Percentiles rank a stretch among this genome's conserved stretches.
Conservation (phyloP, 805 yeast species). For the Spathaspora sp. region DNA sequence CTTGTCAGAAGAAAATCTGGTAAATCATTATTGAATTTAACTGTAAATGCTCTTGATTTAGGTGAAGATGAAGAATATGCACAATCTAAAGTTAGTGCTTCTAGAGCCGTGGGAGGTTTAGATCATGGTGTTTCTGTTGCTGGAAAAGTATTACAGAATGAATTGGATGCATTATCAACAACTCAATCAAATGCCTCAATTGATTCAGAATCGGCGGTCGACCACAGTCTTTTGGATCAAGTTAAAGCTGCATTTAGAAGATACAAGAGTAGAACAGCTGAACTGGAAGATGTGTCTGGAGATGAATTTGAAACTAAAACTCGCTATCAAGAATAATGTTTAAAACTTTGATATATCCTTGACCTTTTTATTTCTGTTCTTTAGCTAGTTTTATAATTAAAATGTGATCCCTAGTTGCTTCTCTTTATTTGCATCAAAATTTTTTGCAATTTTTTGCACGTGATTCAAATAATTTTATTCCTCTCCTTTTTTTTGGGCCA, state of each 20-base stretch:
- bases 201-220: slow-evolving; percentile 26
- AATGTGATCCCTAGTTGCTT: neutral
- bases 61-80: slow-evolving; percentile 45
- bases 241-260: slow-evolving; percentile 34
- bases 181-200: slow-evolving; percentile 22
- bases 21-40: slow-evolving; percentile 65
- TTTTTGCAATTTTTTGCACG: neutral
- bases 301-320: slow-evolving; percentile 57
- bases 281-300: slow-evolving; percentile 43
- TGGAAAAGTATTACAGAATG: slow-evolving; percentile 13
- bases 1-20: slow-evolving; percentile 68
- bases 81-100: slow-evolving; percentile 12
- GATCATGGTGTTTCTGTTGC: slow-evolving; percentile 4
- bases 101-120: slow-evolving; percentile 5
- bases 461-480: neutral
- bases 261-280: slow-evolving; percentile 22
- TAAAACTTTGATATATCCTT: neutral
- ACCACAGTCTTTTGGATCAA: slow-evolving; percentile 31
- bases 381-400: neutral
- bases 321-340: neutral
- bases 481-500: neutral
- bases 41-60: slow-evolving; percentile 64
- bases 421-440: too few species aligned
- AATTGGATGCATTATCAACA: slow-evolving; percentile 15
- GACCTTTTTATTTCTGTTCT: neutral